phyloP scores from a whole-genome alignment of 345 rosid genomes.

The Odontarrhena argentea region DNA sequence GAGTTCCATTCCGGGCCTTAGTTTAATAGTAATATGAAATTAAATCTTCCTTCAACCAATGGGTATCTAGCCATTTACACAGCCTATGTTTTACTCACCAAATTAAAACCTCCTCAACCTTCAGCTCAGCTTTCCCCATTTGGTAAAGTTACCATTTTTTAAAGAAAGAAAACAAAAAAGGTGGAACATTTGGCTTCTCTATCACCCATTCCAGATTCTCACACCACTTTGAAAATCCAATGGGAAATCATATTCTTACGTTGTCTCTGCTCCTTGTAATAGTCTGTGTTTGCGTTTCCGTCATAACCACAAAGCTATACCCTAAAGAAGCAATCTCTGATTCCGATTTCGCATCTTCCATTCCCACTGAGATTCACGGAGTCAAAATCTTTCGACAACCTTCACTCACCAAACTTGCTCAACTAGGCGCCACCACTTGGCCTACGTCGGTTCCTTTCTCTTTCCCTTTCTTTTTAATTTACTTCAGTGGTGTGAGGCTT shows the following conservation, averaged over 20 bases:
- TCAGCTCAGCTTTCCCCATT: background rate
- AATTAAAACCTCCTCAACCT: no score
- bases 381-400: slow-evolving; percentile 39
- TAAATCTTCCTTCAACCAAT: no score
- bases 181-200: background rate
- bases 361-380: slow-evolving; percentile 34
- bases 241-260: slow-evolving; percentile 19
- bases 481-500: no score
- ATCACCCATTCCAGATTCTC: background rate
- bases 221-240: background rate
- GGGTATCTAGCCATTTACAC: no score
- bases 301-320: slow-evolving; percentile 36
- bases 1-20: no score
- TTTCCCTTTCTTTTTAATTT: background rate
- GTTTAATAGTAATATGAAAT: no score
- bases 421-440: slow-evolving; percentile 41
- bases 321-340: slow-evolving; percentile 26
- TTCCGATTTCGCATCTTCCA: background rate
- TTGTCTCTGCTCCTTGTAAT: slow-evolving; percentile 33
- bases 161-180: slow-evolving; percentile 10
- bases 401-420: slow-evolving; percentile 29
- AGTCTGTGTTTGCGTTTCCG: slow-evolving; percentile 36
- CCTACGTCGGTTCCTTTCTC: slow-evolving; percentile 36
- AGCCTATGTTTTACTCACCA: no score
- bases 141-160: slow-evolving; percentile 15